These are phyloP conservation scores for Macrolepiota dolichaula DNA, from an alignment of 768 basidiomycete genomes.

Conservation along the genomic window DNA sequence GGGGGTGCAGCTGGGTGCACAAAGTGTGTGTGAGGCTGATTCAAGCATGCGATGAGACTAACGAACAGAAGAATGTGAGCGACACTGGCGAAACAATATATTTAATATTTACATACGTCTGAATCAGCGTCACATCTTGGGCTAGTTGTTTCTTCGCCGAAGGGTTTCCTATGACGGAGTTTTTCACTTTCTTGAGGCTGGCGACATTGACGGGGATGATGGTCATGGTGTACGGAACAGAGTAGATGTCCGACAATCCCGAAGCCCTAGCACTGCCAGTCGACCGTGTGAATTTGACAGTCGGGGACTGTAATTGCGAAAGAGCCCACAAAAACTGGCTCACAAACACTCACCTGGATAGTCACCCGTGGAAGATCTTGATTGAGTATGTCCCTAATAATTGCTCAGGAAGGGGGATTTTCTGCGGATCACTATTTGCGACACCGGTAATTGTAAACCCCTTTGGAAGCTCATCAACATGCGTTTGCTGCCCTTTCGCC, in stretches of 20 bases:
- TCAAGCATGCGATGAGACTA: constrained; percentile 64
- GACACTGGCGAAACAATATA: neutral
- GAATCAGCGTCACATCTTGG: constrained; percentile 52
- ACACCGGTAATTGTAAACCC: too few relatives aligned
- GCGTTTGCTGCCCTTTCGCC: too few relatives aligned
- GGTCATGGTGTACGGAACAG: constrained; percentile 7
- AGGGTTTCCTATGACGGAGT: constrained; percentile 77
- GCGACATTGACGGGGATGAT: constrained; percentile 18
- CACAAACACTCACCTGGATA: neutral
- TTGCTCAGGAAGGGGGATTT: neutral
- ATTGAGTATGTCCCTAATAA: neutral
- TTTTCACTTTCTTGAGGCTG: constrained; percentile 66
- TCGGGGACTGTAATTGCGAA: neutral
- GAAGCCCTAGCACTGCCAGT: neutral
- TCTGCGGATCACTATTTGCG: too few relatives aligned
- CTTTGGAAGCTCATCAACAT: too few relatives aligned
- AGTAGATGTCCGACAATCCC: neutral
- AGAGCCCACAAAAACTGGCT: neutral
- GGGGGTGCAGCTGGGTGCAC: neutral
- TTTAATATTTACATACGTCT: constrained; percentile 43
- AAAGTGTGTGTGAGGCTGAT: constrained; percentile 24
- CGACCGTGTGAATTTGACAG: neutral
- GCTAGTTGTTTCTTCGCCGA: constrained; percentile 62
- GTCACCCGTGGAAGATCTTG: neutral
- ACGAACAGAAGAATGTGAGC: constrained; percentile 8